A percentile compares a stretch with the other conserved stretches of the same genome.
These are phyloP conservation scores for Kazachstania sp. DNA, from an alignment of 1,139 yeast genomes.

Conservation along the genomic window DNA sequence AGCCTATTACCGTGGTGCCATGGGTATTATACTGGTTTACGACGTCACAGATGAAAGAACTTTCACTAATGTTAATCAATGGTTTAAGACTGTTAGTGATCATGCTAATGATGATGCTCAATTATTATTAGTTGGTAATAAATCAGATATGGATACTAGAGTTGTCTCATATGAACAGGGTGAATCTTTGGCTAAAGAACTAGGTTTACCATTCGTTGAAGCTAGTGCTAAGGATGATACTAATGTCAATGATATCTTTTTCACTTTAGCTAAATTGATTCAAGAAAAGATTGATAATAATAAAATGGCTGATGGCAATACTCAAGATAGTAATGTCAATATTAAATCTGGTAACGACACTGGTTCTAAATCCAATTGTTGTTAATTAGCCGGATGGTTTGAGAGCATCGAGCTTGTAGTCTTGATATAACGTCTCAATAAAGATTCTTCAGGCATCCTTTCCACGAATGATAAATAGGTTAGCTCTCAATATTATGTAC, in stretches of 20 bases:
- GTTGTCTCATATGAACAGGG: conserved; percentile 86
- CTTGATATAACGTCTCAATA: too few relatives aligned
- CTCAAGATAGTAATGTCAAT: conserved; percentile 30
- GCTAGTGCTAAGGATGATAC: conserved; percentile 92
- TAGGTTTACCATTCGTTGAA: conserved; percentile 87
- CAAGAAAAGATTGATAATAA: conserved; percentile 60
- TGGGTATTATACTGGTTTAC: conserved; percentile 93
- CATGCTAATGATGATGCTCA: conserved; percentile 98
- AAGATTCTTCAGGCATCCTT: too few relatives aligned
- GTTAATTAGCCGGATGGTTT: too few relatives aligned
- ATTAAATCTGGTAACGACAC: conserved; percentile 17
- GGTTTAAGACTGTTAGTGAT: conserved; percentile 93
- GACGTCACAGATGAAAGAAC: conserved; percentile 95
- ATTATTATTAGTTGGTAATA: conserved; percentile 88
- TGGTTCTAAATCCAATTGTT: conserved; percentile 9
- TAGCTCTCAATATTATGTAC: too few relatives aligned
- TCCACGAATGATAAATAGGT: too few relatives aligned
- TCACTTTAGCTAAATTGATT: conserved; percentile 77
- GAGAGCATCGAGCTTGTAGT: too few relatives aligned
- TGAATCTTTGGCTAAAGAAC: conserved; percentile 72
- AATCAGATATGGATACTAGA: conserved; percentile 71
- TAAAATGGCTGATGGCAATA: conserved; percentile 18
- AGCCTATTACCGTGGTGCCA: conserved; percentile 97
- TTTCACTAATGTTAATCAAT: conserved; percentile 72
- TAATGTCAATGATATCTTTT: conserved; percentile 86